Base-by-base conservation (phyloP, 2,329 filamentous ascomycete species). In the Didymosphaeria variabile region DNA sequence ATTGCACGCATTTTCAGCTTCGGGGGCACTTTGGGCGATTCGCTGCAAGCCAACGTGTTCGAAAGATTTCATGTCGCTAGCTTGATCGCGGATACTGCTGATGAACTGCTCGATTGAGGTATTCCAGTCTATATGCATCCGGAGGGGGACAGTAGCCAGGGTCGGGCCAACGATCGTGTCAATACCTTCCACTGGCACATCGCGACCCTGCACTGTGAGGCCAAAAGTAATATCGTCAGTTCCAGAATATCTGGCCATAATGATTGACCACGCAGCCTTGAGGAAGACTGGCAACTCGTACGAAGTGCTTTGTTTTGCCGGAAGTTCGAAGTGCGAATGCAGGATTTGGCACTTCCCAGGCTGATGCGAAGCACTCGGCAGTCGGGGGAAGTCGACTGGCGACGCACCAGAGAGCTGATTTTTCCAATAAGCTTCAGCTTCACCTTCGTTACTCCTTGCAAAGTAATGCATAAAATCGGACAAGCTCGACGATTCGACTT, bases 141-240 rank as follows among this genome's bases (percentile, higher is more conserved):
- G 49, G 49, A 52, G 34, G 26, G 49, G 49, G 5, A 52, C 34
- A 1, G 49, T 52, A 26, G 49, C 49, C 19, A 52, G 34, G 4
- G 49, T 52, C 32, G 49, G 49, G 12, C 49, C 49, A 26, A 38
- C 8, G n/a, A 52, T 52, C 13, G 49, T 7, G 23, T 38, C 19
- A 23, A 52, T 52, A 17, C 34, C 49, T 26, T 36, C 34, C 17
- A 52, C 32, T 23, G 32, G 49, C 19, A 38, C 32, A 17, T 52
- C n/a, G n/a, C 49, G 49, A 26, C 49, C 49, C 21, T 38, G 49
- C 12, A 52, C 49, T 5, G 49, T 52, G n/a, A 52, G 31, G 9
- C 49, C 49, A 17, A 52, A 52, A 5, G 49, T 52, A 12, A 40
- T 15, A 26, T 52, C 49, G 19, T 52, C 32, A 26, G 49, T 3